Evolutionary conservation across 2,329 filamentous ascomycete species (phyloP), one percentile per base, ranked within the genome.

Genomic region (Sclerotinia minor): DNA sequence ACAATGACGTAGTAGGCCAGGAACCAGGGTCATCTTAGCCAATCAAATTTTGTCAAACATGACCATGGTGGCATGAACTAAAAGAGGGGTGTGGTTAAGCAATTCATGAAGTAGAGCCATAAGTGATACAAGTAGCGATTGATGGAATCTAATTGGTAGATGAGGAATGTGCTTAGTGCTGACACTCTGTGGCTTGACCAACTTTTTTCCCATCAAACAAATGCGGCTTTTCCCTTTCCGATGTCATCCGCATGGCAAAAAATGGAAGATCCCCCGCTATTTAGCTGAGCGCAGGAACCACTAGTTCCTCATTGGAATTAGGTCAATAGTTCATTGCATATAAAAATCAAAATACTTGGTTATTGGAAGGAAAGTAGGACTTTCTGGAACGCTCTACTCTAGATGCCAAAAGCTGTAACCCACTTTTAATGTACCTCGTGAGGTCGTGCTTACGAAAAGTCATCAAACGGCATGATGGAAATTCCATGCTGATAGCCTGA

Each of bases 181-280:
- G 13, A 13, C 15, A 29, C 13, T 17, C 24, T 61, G 59, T 50
- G 58, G 57, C 55, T 58, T 44, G 55, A 58, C 55, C 55, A 58
- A 58, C n/a, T 58, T 60, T 58, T 60, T 60, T 60, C 17, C 5
- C 24, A 21, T n/a, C 24, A 44, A 26, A 7, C 17, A 50, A 26
- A n/a, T 26, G 54, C 35, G 54, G 54, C 5, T 24, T 57, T 17
- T 24, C 53, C 53, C n/a, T 47, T 47, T 47, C 38, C 38, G 38
- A 41, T 41, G 38, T 15, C 17, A 17, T 41, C 38, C 38, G 15
- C 38, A 41, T 41, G 53, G 32, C 11, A 55, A 54, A 54, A 13
- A 21, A 47, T 21, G 57, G 44, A n/a, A 35, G 47, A 24, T 49
- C 59, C 32, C 59, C 59, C 59, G 59, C 59, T 35, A 63, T 38